These are phyloP conservation scores for Xylaria acuta DNA, from an alignment of 495 filamentous ascomycete genomes.

Conservation along the genomic window DNA sequence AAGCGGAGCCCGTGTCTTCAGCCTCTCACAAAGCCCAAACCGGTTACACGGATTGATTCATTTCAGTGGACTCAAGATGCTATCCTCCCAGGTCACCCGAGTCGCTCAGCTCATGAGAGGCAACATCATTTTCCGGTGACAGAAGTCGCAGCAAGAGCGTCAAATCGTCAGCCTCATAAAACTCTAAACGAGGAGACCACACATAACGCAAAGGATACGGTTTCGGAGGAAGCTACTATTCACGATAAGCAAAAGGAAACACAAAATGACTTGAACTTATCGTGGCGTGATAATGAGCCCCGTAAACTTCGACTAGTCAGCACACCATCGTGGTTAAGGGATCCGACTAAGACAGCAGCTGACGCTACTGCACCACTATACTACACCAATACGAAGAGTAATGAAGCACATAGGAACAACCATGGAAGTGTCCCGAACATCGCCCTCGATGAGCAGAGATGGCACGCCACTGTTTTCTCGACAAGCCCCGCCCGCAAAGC, in stretches of 20 bases:
- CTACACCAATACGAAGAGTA: constrained; percentile 3
- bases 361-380: constrained; percentile 20
- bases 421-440: not conserved
- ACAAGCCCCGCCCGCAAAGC: not conserved
- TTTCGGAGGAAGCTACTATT: not conserved
- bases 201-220: not conserved
- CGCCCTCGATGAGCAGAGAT: not conserved
- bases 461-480: not conserved
- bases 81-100: not conserved
- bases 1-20: constrained; percentile 7
- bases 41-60: constrained; percentile 7
- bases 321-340: constrained; percentile 45
- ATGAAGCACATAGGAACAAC: not conserved
- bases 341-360: constrained; percentile 37
- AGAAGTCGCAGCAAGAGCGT: not conserved
- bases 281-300: not conserved
- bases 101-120: not conserved
- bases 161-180: not conserved
- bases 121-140: not conserved
- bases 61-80: constrained; percentile 20
- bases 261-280: not conserved
- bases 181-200: not conserved
- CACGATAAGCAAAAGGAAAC: not conserved
- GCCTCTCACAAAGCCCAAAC: constrained; percentile 5
- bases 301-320: constrained; percentile 41